Evolutionary conservation across 2,329 filamentous ascomycete genomes (phyloP).

Genomic region (Trichoderma asperellum): DNA sequence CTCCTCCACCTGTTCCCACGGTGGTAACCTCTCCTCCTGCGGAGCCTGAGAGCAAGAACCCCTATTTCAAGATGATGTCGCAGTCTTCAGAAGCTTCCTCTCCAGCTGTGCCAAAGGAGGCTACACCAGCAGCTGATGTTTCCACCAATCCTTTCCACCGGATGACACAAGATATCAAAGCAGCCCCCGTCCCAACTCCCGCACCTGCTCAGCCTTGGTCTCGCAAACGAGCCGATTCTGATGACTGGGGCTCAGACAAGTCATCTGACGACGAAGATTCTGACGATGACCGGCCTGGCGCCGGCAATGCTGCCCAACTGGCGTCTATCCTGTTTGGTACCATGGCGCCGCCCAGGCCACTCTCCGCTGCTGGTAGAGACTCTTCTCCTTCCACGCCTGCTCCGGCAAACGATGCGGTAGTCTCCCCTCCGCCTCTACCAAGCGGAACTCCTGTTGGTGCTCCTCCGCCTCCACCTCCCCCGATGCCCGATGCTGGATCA

Average conservation of each 20-base stretch:
- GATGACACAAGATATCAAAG: constrained; percentile 67
- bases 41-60: constrained; percentile 85
- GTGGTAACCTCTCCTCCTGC: constrained; percentile 58
- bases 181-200: constrained; percentile 45
- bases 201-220: constrained; percentile 57
- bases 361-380: constrained; percentile 81
- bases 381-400: constrained; percentile 47
- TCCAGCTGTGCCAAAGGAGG: constrained; percentile 49
- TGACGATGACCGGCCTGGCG: constrained; percentile 77
- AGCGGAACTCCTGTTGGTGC: constrained; percentile 37
- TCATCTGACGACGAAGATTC: constrained; percentile 67
- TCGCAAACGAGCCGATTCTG: constrained; percentile 64
- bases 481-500: constrained; percentile 34
- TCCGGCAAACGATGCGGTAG: constrained; percentile 47
- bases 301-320: constrained; percentile 84
- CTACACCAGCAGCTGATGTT: constrained; percentile 54
- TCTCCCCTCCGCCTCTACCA: constrained; percentile 45
- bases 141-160: constrained; percentile 98
- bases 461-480: constrained; percentile 39
- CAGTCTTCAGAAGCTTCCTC: constrained; percentile 62
- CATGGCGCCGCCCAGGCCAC: constrained; percentile 88
- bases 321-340: constrained; percentile 95
- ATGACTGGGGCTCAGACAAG: constrained; percentile 79
- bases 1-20: constrained; percentile 56
- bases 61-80: constrained; percentile 88